A percentile compares a stretch with the other conserved stretches of the same genome.
Evolutionary conservation across 345 rosid genomes (phyloP).

Genomic region (Melaleuca quinquenervia): DNA sequence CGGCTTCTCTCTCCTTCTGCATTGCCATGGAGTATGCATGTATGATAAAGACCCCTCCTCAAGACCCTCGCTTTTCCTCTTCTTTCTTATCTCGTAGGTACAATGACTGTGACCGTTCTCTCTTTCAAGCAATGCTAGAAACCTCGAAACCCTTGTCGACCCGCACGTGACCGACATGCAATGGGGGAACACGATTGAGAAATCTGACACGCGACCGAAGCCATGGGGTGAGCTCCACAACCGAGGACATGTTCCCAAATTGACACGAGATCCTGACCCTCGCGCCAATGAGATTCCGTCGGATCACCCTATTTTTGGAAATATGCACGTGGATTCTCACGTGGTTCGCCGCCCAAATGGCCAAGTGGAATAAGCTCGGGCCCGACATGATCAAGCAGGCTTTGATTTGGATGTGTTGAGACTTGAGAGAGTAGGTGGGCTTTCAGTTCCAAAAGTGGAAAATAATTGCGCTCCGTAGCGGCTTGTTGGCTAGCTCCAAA

Average conservation of each 20-base stretch:
- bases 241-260: not conserved
- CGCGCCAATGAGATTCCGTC: not conserved
- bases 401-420: not conserved
- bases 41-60: not conserved
- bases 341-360: conserved; percentile 13
- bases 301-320: not conserved
- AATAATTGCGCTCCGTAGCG: conserved; percentile 17
- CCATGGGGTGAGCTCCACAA: not conserved
- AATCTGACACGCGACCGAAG: not conserved
- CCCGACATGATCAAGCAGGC: not conserved
- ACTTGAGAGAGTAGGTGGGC: not conserved
- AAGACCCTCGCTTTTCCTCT: not conserved
- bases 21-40: not conserved
- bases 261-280: not conserved
- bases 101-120: not conserved
- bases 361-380: not conserved
- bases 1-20: not conserved
- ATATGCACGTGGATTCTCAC: conserved; percentile 22
- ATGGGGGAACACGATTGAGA: not conserved
- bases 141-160: not conserved
- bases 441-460: not conserved
- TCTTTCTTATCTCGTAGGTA: not conserved
- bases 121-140: not conserved
- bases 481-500: conserved; percentile 27
- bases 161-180: not conserved